Evolutionary conservation across 2,329 filamentous ascomycete genomes (phyloP), one percentile per base, ranked within the genome.

Genomic region (Epichloe uncinata): DNA sequence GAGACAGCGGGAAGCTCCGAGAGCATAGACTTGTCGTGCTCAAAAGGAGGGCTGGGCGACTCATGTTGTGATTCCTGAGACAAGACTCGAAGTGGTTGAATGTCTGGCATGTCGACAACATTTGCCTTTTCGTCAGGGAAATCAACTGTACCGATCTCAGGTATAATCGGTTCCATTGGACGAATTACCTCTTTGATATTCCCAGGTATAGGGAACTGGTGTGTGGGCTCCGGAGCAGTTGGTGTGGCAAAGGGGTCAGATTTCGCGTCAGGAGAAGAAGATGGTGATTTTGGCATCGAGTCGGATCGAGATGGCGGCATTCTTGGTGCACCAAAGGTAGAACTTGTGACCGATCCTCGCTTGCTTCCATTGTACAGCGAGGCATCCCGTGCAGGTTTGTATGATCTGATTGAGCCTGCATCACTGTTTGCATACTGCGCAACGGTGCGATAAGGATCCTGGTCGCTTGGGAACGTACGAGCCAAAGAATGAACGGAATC

Each of bases 401-500:
- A 69, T 6, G 79, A 81, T 47, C 73, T 71, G 53, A 81, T 62
- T 11, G 79, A 83, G 15, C 66, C 73, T 47, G 67, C 69, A 51
- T 84, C 80, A 56, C 73, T 78, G 47, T 65, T 66, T 52, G 79
- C 69, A 61, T 85, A 83, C 35, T 73, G 65, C 22, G 68, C 66
- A 22, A 82, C 72, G 1, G 75, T 74, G 47, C 87, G 81, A 68
- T 96, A 97, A 36, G 89, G 91, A 65, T 96, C 91, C 59, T 94
- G 85, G 49, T 82, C 78, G 56, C 81, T 77, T 50, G 81, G 76
- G 43, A 91, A 76, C 2, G 83, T 84, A 49, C 85, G 82, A 26
- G 89, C 86, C 56, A 97, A 73, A 3, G 89, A 94, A 64, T 90
- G 82, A 54, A 97, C 73, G 5, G 91, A 96, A 57, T 95, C 89